Evolutionary conservation across 169 alveolate genomes (phyloP).

Genomic region (Hepatocystis sp.): DNA sequence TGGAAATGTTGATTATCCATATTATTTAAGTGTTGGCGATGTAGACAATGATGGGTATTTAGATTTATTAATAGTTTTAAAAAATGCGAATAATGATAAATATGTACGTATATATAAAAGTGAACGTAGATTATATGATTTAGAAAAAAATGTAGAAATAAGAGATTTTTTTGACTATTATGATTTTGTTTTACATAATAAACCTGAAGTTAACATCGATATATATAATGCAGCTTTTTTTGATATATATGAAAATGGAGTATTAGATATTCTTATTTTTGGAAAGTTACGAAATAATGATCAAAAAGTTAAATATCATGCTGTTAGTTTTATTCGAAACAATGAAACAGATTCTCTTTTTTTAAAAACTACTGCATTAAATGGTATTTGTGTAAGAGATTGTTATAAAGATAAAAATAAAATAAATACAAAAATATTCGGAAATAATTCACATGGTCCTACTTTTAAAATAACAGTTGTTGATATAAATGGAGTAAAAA

Average conservation of each 20-base stretch:
- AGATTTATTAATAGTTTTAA: slow-evolving; percentile 44
- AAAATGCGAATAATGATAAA: slow-evolving; percentile 64
- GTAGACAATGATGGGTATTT: slow-evolving; percentile 69
- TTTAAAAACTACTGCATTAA: slow-evolving; percentile 76
- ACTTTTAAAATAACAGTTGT: slow-evolving; percentile 84
- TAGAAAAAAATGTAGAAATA: slow-evolving; percentile 16
- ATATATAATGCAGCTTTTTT: slow-evolving; percentile 78
- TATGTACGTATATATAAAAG: slow-evolving; percentile 69
- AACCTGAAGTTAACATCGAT: slow-evolving; percentile 34
- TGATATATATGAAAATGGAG: slow-evolving; percentile 81
- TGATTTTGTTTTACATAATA: slow-evolving; percentile 41
- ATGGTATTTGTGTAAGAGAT: slow-evolving; percentile 76
- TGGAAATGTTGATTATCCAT: slow-evolving; percentile 52
- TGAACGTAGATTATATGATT: slow-evolving; percentile 23
- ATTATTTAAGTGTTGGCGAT: slow-evolving; percentile 70
- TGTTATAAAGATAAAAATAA: slow-evolving; percentile 36
- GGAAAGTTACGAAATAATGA: slow-evolving; percentile 47
- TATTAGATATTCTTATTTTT: slow-evolving; percentile 78
- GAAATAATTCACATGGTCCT: slow-evolving; percentile 80
- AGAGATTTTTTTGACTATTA: slow-evolving; percentile 52
- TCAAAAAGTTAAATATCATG: slow-evolving; percentile 27
- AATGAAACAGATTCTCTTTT: slow-evolving; percentile 78
- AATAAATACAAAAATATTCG: slow-evolving; percentile 57
- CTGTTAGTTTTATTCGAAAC: slow-evolving; percentile 31
- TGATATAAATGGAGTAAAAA: slow-evolving; percentile 83